Evolutionary conservation across 306 rosid genomes (phyloP).

Genomic region (Mimosa pudica): DNA sequence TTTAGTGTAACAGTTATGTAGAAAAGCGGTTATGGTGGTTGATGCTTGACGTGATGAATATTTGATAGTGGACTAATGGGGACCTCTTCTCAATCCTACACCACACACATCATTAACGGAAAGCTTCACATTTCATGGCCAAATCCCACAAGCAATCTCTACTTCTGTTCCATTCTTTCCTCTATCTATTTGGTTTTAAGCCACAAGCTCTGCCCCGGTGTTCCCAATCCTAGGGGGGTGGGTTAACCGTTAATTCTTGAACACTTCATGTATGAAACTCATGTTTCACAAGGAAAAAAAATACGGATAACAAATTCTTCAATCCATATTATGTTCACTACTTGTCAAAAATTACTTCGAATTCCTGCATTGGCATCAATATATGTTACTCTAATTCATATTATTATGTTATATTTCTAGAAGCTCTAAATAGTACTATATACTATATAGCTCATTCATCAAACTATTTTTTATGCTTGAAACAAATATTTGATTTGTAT

Average conservation of each 20-base stretch:
- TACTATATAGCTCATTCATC: too few relatives aligned
- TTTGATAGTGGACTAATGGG: not conserved
- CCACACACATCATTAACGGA: not conserved
- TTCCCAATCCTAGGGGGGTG: not conserved
- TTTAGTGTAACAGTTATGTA: too few relatives aligned
- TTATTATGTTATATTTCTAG: too few relatives aligned
- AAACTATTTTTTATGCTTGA: too few relatives aligned
- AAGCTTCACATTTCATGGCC: constrained; percentile 17
- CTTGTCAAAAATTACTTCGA: not conserved
- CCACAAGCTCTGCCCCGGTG: not conserved
- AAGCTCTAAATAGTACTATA: too few relatives aligned
- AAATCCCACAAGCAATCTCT: not conserved
- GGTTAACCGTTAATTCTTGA: not conserved
- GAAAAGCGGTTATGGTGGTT: not conserved
- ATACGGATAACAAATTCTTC: not conserved
- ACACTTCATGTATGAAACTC: not conserved
- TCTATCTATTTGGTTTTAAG: not conserved
- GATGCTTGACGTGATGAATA: not conserved
- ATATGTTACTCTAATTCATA: too few relatives aligned
- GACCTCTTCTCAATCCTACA: not conserved
- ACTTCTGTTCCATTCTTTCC: not conserved
- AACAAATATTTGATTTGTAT: too few relatives aligned
- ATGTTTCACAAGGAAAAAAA: not conserved
- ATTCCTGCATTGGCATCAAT: too few relatives aligned
- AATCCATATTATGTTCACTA: not conserved